A percentile compares a stretch with the other conserved stretches of the same genome.
These are phyloP conservation scores for Heterobasidion irregulare DNA, from an alignment of 1,284 basidiomycete genomes.

Conservation along the genomic window DNA sequence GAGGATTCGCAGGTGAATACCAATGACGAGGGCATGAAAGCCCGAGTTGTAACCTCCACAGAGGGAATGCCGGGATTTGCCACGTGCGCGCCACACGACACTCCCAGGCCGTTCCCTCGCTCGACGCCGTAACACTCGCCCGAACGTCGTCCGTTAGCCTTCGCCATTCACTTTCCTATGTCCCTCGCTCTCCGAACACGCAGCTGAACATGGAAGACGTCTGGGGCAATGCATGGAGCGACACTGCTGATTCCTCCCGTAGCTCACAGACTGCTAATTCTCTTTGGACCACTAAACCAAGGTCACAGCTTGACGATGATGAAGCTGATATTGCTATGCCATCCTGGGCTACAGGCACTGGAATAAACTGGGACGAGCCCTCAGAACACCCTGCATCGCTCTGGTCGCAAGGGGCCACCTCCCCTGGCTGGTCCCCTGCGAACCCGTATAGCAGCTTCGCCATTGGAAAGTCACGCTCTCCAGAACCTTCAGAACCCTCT, in stretches of 20 bases:
- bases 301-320: slow-evolving; percentile 21
- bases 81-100: no score
- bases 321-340: slow-evolving; percentile 44
- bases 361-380: slow-evolving; percentile 37
- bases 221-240: slow-evolving; percentile 60
- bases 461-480: slow-evolving; percentile 17
- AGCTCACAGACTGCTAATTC: slow-evolving; percentile 12
- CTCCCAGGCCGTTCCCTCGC: no score
- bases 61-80: neutral
- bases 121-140: neutral
- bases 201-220: slow-evolving; percentile 48
- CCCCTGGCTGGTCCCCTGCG: slow-evolving; percentile 6
- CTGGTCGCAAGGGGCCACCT: slow-evolving; percentile 6
- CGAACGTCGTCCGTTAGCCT: neutral
- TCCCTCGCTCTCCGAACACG: neutral
- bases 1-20: slow-evolving; percentile 7
- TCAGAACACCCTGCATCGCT: slow-evolving; percentile 23
- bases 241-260: slow-evolving; percentile 19
- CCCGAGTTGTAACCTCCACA: neutral
- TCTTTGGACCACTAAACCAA: slow-evolving; percentile 10
- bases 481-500: slow-evolving; percentile 8
- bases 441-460: slow-evolving; percentile 29
- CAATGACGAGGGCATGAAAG: neutral
- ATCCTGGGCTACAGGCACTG: slow-evolving; percentile 42
- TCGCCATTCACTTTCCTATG: neutral